A percentile compares a stretch with the other conserved stretches of the same genome.
These are phyloP conservation scores for Wickerhamia fluorescens DNA, from an alignment of 805 yeast genomes.

Conservation along the genomic window DNA sequence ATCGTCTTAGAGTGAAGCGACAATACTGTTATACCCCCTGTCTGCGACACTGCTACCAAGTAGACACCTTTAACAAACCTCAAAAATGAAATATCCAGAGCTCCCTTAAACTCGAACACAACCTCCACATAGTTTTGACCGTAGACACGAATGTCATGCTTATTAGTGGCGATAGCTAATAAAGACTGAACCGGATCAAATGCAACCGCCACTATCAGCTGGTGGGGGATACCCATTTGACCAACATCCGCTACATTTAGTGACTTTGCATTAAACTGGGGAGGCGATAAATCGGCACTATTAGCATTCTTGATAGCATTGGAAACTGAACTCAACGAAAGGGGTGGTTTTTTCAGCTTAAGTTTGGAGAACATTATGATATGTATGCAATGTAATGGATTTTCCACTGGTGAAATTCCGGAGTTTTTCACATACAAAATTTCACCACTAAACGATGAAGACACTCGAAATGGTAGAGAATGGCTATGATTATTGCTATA, in stretches of 20 bases:
- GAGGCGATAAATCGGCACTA: constrained; percentile 22
- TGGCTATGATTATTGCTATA: constrained; percentile 1
- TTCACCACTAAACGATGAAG: background rate
- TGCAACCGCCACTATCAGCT: constrained; percentile 60
- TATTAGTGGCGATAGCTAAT: constrained; percentile 69
- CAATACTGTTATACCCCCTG: constrained; percentile 56
- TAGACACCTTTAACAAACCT: constrained; percentile 76
- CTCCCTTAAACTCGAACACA: constrained; percentile 46
- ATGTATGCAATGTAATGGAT: background rate
- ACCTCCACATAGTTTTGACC: constrained; percentile 81
- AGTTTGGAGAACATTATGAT: constrained; percentile 28
- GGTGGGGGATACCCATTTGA: constrained; percentile 40
- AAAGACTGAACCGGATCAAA: constrained; percentile 87
- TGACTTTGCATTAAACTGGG: constrained; percentile 22
- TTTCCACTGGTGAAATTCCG: too few species aligned
- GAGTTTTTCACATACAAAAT: too few species aligned
- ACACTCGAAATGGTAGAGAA: background rate
- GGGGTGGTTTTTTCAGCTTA: constrained; percentile 35
- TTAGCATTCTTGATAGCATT: constrained; percentile 33
- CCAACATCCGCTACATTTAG: constrained; percentile 19
- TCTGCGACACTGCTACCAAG: constrained; percentile 60
- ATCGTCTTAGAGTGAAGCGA: constrained; percentile 61
- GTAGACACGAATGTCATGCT: constrained; percentile 65
- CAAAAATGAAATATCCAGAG: constrained; percentile 46
- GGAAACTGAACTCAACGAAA: constrained; percentile 35